Base-by-base conservation (phyloP, 2,329 filamentous ascomycete genomes). In the Fusarium falciforme region DNA sequence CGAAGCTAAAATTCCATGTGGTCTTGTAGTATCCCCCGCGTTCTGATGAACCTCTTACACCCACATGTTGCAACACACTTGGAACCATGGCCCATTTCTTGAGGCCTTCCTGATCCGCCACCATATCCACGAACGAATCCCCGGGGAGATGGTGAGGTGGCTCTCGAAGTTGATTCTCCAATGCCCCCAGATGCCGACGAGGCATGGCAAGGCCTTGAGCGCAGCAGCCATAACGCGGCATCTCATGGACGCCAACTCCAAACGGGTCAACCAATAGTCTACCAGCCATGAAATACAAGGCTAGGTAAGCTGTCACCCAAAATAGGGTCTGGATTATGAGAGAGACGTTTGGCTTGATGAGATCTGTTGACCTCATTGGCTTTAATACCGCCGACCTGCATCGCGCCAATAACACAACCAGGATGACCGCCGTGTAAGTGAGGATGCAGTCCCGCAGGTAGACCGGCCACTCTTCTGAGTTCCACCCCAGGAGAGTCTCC, bases 161-260 rank as follows among this genome's bases (percentile, higher is more conserved):
- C 31, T 71, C 47, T 14, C 69, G 40, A 2, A 81, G 42, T 12
- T 49, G 60, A 2, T 44, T 29, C 44, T 75, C 72, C 14, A 82
- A 42, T 5, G 44, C 57, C 14, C 61, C 57, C 2, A 82, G 64
- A 16, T 82, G 73, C 17, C 74, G 75, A 4, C 68, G 66, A 5
- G 81, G 78, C 40, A 82, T 81, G 2, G 81, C 76, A 4, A 83
- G 71, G 0, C 81, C 81, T 62, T 83, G 81, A 7, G 81, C 79
- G 49, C 81, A 83, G 40, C 81, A 83, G 9, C 81, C 81, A 38
- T 82, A 82, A 11, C 70, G 73, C 1, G 79, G 75, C 81, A 83
- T 83, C 70, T 82, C 77, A 1, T 76, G 76, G 8, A 83, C 72
- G 1, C 80, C 80, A 5, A 31, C 44, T 4, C 44, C 65, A 7